Evolutionary conservation across 345 rosid genomes (phyloP).

Genomic region (Boechera divaricarpa): DNA sequence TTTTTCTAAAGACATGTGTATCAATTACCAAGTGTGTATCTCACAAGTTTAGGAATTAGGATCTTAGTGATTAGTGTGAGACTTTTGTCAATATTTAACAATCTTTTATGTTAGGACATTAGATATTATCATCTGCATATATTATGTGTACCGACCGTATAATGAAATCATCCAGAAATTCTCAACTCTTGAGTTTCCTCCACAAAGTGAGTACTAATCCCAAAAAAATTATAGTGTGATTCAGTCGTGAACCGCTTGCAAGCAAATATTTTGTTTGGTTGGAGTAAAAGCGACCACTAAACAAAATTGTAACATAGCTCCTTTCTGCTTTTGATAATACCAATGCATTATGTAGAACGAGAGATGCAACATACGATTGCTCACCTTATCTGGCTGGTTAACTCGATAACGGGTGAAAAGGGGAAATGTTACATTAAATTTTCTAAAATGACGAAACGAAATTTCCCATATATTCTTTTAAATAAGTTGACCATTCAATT

Average conservation of each 20-base stretch:
- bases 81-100: background rate
- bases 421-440: too few relatives aligned
- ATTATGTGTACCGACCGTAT: too few relatives aligned
- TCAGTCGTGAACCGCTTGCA: background rate
- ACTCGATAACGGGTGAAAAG: too few relatives aligned
- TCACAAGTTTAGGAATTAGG: background rate
- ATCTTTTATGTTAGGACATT: background rate
- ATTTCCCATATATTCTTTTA: too few relatives aligned
- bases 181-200: background rate
- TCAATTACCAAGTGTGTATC: background rate
- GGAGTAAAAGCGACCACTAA: constrained; percentile 6
- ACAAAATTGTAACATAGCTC: background rate
- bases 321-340: too few relatives aligned
- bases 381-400: too few relatives aligned
- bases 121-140: background rate
- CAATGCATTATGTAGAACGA: too few relatives aligned
- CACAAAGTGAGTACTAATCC: background rate
- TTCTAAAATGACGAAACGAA: too few relatives aligned
- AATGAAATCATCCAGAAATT: too few relatives aligned
- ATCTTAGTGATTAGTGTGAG: background rate
- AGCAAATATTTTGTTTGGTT: constrained; percentile 15
- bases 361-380: too few relatives aligned
- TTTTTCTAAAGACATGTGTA: background rate
- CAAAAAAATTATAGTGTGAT: background rate
- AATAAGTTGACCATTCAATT: too few relatives aligned